Conservation (phyloP, 768 basidiomycete genomes). For the Rhizopogon rudus region DNA sequence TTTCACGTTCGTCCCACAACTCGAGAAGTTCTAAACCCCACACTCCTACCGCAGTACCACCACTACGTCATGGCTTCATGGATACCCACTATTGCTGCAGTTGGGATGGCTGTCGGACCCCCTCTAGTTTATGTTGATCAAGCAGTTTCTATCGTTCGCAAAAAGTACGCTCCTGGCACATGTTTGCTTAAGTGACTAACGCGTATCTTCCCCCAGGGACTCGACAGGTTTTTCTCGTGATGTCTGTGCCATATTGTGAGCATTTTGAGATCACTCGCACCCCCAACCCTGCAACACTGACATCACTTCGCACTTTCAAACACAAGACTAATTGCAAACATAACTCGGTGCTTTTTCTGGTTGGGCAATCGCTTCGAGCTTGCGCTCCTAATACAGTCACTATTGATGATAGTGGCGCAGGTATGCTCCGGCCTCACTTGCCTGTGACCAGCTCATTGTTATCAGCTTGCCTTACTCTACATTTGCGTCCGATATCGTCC, state of each 20-base stretch:
- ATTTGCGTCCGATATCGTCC: conserved; percentile 78
- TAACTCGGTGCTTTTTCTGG: conserved; percentile 90
- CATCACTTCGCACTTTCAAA: conserved; percentile 5
- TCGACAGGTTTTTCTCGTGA: conserved; percentile 84
- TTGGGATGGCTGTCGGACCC: conserved; percentile 83
- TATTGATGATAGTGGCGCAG: conserved; percentile 83
- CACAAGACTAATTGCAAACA: conserved; percentile 72
- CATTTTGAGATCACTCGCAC: conserved; percentile 4
- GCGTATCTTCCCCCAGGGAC: conserved; percentile 44
- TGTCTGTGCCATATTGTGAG: conserved; percentile 78
- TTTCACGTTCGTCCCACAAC: no score
- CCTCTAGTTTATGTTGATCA: conserved; percentile 85
- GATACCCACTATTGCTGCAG: conserved; percentile 63
- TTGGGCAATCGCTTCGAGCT: conserved; percentile 74
- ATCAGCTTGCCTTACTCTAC: conserved; percentile 70
- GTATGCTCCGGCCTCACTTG: conserved; percentile 31
- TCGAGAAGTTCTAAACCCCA: no score
- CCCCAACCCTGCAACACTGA: conserved; percentile 5
- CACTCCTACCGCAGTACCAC: conserved; percentile 7
- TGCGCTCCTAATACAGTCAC: conserved; percentile 72
- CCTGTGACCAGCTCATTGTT: conserved; percentile 11
- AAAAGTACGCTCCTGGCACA: conserved; percentile 38
- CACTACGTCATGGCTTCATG: conserved; percentile 41
- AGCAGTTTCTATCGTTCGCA: conserved; percentile 72
- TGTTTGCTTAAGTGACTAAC: conserved; percentile 2